phyloP scores from a whole-genome alignment of 768 basidiomycete genomes.

The Symmetrospora coprosmae region DNA sequence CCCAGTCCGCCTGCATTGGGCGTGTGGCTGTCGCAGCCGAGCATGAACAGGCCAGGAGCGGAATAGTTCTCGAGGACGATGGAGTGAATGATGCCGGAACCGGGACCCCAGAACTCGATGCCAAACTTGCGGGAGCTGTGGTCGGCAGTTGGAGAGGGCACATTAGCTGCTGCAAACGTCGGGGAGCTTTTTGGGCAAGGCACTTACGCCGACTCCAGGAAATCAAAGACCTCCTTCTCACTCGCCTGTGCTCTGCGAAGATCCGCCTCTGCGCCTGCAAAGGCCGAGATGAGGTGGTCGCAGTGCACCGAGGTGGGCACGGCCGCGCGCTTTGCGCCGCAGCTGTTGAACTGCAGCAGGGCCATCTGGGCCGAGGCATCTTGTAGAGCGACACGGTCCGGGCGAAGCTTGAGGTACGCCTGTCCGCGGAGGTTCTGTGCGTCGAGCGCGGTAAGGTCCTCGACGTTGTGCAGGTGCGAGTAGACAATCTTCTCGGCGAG shows the following conservation, averaged over 20 bases:
- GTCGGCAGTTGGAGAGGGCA: background rate
- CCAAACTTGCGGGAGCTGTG: slow-evolving; percentile 42
- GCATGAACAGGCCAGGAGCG: slow-evolving; percentile 40
- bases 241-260: slow-evolving; percentile 70
- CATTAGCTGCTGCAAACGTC: background rate
- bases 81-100: slow-evolving; percentile 75
- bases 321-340: slow-evolving; percentile 64
- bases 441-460: slow-evolving; percentile 40
- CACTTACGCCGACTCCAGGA: slow-evolving; percentile 48
- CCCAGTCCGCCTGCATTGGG: slow-evolving; percentile 96
- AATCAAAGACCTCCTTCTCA: slow-evolving; percentile 95
- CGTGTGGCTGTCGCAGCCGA: slow-evolving; percentile 59
- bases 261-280: slow-evolving; percentile 72
- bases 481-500: slow-evolving; percentile 98
- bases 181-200: background rate
- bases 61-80: slow-evolving; percentile 70
- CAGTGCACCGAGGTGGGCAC: slow-evolving; percentile 74
- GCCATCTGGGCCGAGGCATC: slow-evolving; percentile 43
- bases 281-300: slow-evolving; percentile 91
- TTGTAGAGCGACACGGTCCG: slow-evolving; percentile 65
- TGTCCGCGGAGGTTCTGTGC: slow-evolving; percentile 65
- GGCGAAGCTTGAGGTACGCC: slow-evolving; percentile 73
- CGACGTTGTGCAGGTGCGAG: slow-evolving; percentile 68
- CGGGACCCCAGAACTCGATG: slow-evolving; percentile 96
- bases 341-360: slow-evolving; percentile 95